Evolutionary conservation across 2,329 filamentous ascomycete genomes (phyloP).

Genomic region (Biscogniauxia sp.): DNA sequence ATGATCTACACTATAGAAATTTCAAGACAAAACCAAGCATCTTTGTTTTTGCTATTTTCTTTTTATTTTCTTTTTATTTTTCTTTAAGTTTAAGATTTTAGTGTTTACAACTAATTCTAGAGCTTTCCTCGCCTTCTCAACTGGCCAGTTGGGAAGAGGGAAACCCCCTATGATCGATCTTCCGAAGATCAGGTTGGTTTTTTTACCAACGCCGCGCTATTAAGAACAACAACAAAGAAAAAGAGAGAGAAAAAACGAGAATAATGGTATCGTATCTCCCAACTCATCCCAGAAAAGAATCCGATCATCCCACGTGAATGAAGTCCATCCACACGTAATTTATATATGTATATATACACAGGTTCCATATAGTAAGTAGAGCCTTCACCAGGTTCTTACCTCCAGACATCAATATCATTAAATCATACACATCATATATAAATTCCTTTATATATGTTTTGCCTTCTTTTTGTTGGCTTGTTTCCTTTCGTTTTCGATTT

Average conservation of each 20-base stretch:
- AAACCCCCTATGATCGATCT: background rate
- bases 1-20: background rate
- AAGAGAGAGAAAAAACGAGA: slow-evolving; percentile 15
- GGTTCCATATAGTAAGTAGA: background rate
- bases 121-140: background rate
- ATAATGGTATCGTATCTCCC: slow-evolving; percentile 32
- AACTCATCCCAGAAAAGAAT: slow-evolving; percentile 13
- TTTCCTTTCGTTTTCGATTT: slow-evolving; percentile 7
- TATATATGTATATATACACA: slow-evolving; percentile 2
- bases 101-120: background rate
- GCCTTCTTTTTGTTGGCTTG: background rate
- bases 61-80: background rate
- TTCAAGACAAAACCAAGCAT: background rate
- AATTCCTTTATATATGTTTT: background rate
- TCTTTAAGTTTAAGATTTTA: background rate
- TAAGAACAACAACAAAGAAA: background rate
- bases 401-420: background rate
- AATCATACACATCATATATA: background rate
- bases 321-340: background rate
- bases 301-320: slow-evolving; percentile 5
- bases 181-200: background rate
- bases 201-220: slow-evolving; percentile 28
- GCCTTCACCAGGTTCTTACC: background rate
- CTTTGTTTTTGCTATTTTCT: background rate
- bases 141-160: no score